These are phyloP conservation scores for Blastocystis sp. DNA, from an alignment of 352 stramenopile genomes.

Conservation along the genomic window DNA sequence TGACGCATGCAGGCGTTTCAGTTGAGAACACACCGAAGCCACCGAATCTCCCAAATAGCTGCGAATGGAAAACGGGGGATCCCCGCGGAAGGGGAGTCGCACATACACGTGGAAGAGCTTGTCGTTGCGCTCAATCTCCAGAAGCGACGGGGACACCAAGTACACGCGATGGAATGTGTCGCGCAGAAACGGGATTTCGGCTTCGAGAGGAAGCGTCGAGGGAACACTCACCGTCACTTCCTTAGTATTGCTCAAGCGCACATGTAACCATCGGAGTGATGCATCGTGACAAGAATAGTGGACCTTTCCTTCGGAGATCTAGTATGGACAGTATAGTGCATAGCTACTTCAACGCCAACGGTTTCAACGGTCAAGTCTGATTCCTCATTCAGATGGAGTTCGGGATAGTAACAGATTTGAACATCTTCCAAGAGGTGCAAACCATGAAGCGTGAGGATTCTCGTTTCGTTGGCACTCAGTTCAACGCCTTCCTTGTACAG, in stretches of 20 bases:
- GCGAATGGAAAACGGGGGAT: neutral
- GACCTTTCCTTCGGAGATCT: too few relatives aligned
- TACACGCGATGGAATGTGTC: neutral
- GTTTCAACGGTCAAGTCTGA: neutral
- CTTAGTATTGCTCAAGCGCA: neutral
- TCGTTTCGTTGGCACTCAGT: neutral
- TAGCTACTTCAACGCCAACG: neutral
- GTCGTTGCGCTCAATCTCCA: neutral
- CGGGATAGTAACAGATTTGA: constrained; percentile 6
- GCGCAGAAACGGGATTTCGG: neutral
- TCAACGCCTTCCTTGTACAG: neutral
- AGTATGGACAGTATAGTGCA: too few relatives aligned
- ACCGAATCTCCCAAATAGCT: neutral
- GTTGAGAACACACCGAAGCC: neutral
- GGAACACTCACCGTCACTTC: neutral
- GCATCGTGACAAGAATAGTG: neutral
- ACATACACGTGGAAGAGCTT: neutral
- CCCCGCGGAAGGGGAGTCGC: neutral
- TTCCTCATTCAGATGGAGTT: neutral
- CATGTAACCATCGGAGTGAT: neutral
- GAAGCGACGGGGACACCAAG: neutral
- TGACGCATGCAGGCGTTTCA: too few relatives aligned
- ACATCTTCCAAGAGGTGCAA: neutral
- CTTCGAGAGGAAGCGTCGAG: neutral
- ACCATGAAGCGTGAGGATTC: neutral